Conservation (phyloP, 352 stramenopile species). For the Globisporangium alternatum region DNA sequence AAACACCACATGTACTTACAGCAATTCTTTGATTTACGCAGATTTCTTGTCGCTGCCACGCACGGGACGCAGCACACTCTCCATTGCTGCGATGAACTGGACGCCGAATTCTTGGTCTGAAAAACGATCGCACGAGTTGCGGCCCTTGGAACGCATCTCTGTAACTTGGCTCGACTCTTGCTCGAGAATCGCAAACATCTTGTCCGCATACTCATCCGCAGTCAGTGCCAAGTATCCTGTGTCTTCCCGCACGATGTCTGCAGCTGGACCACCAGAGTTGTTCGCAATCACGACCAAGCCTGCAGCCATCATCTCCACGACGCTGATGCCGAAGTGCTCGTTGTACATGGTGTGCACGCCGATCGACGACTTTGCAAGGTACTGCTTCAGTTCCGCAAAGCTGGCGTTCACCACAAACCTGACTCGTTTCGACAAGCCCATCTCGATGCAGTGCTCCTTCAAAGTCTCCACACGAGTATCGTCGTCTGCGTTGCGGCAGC, state of each 20-base stretch:
- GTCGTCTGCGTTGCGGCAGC: slow-evolving; percentile 94
- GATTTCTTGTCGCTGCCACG: slow-evolving; percentile 4
- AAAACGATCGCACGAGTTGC: slow-evolving; percentile 56
- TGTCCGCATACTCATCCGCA: slow-evolving; percentile 86
- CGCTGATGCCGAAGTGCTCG: slow-evolving; percentile 99
- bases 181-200: slow-evolving; percentile 65
- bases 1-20: neutral
- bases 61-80: slow-evolving; percentile 21
- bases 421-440: slow-evolving; percentile 83
- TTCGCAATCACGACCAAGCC: slow-evolving; percentile 96
- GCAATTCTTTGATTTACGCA: neutral
- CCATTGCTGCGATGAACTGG: slow-evolving; percentile 59
- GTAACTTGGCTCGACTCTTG: slow-evolving; percentile 26
- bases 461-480: slow-evolving; percentile 86
- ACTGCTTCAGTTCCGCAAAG: slow-evolving; percentile 90
- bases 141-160: slow-evolving; percentile 40
- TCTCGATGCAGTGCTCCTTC: slow-evolving; percentile 62
- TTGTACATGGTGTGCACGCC: slow-evolving; percentile 99
- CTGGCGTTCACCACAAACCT: slow-evolving; percentile 95
- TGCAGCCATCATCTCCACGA: slow-evolving; percentile 99
- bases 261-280: slow-evolving; percentile 95
- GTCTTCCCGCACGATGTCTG: slow-evolving; percentile 88
- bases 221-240: slow-evolving; percentile 84
- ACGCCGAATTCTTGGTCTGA: slow-evolving; percentile 69
- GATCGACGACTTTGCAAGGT: slow-evolving; percentile 83